Conservation (phyloP, 2,329 filamentous ascomycete genomes). For the Claviceps monticola region DNA sequence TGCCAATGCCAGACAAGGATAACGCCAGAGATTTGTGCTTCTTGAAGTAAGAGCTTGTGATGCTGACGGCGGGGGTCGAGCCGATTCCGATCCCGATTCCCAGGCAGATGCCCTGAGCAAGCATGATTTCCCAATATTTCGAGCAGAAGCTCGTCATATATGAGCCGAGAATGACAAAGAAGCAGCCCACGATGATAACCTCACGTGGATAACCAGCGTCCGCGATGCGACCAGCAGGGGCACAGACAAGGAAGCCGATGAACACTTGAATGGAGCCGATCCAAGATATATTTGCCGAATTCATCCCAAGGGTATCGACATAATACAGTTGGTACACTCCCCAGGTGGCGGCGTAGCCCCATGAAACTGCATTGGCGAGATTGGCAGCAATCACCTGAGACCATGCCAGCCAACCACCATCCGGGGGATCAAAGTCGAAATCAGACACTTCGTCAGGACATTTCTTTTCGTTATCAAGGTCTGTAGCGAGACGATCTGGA, state of each 20-base stretch:
- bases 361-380: slow-evolving; percentile 34
- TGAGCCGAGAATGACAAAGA: slow-evolving; percentile 30
- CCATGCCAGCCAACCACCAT: slow-evolving; percentile 35
- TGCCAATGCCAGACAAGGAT: slow-evolving; percentile 45
- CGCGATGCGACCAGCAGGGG: slow-evolving; percentile 32
- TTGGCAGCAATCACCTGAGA: slow-evolving; percentile 33
- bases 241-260: slow-evolving; percentile 33
- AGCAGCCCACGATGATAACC: slow-evolving; percentile 25
- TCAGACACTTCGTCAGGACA: not conserved
- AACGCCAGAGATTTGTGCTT: slow-evolving; percentile 42
- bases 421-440: slow-evolving; percentile 16
- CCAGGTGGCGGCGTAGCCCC: slow-evolving; percentile 36
- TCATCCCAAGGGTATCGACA: slow-evolving; percentile 20
- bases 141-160: slow-evolving; percentile 32
- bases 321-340: slow-evolving; percentile 41
- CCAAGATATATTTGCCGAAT: slow-evolving; percentile 25
- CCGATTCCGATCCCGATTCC: slow-evolving; percentile 41
- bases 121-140: slow-evolving; percentile 38
- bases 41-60: slow-evolving; percentile 49
- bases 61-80: slow-evolving; percentile 44
- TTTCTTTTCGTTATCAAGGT: not conserved
- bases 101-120: slow-evolving; percentile 38
- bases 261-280: slow-evolving; percentile 38
- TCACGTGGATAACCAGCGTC: slow-evolving; percentile 34
- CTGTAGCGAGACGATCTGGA: not conserved